phyloP scores from a whole-genome alignment of 768 basidiomycete genomes.

The Suillus tomentosus region DNA sequence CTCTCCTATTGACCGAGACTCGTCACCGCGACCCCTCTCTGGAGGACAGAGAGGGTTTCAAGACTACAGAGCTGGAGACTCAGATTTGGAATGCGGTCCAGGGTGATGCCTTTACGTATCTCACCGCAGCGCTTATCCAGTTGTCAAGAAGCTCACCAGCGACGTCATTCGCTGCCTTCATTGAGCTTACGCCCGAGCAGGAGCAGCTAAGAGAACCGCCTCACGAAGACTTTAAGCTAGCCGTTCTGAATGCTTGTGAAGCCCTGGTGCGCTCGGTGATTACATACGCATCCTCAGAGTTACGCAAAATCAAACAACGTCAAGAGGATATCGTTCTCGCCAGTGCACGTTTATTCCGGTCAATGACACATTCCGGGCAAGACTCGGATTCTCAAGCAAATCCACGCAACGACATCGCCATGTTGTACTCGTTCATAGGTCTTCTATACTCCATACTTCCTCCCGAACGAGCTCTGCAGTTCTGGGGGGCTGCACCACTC shows the following conservation, averaged over 20 bases:
- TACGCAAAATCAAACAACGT: conserved; percentile 83
- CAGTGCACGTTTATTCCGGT: conserved; percentile 54
- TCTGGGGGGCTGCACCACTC: conserved; percentile 72
- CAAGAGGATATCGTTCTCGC: conserved; percentile 85
- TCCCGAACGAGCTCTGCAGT: conserved; percentile 77
- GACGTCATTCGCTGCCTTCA: conserved; percentile 43
- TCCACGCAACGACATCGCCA: conserved; percentile 83
- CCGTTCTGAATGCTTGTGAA: conserved; percentile 68
- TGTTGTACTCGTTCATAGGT: conserved; percentile 82
- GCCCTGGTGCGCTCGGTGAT: conserved; percentile 69
- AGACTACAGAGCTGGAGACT: conserved; percentile 77
- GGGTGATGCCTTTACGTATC: conserved; percentile 77
- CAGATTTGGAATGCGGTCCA: conserved; percentile 85
- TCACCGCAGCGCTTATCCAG: conserved; percentile 59
- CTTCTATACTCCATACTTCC: conserved; percentile 75
- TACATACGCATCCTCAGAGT: conserved; percentile 76
- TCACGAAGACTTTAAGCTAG: conserved; percentile 48
- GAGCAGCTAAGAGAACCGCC: conserved; percentile 42
- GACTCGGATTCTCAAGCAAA: conserved; percentile 44
- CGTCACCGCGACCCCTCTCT: conserved; percentile 68
- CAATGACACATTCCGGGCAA: conserved; percentile 43
- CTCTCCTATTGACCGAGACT: conserved; percentile 77
- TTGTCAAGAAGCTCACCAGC: conserved; percentile 38
- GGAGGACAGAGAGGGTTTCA: conserved; percentile 65
- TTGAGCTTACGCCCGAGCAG: conserved; percentile 36